These are phyloP conservation scores for Coemansia furcata DNA, from an alignment of 192 early-diverging fungal species.

Conservation along the genomic window DNA sequence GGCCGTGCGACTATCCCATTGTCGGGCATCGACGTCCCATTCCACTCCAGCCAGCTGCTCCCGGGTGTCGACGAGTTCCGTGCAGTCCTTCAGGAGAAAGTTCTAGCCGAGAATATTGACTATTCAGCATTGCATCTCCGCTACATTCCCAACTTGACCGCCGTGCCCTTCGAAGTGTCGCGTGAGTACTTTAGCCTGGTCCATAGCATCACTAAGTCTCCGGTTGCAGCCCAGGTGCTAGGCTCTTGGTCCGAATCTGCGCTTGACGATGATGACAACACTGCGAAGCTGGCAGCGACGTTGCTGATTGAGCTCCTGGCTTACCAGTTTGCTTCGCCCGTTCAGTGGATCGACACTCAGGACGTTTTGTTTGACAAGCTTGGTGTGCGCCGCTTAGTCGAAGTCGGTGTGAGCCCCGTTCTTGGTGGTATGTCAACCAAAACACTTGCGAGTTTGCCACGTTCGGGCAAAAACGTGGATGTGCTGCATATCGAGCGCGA, in stretches of 20 bases:
- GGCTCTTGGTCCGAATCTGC: slow-evolving; percentile 56
- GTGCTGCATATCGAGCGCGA: slow-evolving; percentile 16
- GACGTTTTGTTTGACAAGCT: slow-evolving; percentile 72
- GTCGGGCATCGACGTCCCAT: slow-evolving; percentile 90
- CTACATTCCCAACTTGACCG: slow-evolving; percentile 96
- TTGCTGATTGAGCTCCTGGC: slow-evolving; percentile 86
- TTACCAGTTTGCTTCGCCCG: slow-evolving; percentile 90
- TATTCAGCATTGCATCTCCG: slow-evolving; percentile 63
- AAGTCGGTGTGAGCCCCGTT: slow-evolving; percentile 83
- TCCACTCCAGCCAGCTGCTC: slow-evolving; percentile 80
- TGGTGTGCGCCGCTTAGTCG: slow-evolving; percentile 77
- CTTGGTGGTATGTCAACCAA: slow-evolving; percentile 85
- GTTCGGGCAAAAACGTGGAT: neutral
- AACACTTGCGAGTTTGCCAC: neutral
- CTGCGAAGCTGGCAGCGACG: slow-evolving; percentile 68
- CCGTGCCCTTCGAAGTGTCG: slow-evolving; percentile 77
- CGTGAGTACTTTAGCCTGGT: slow-evolving; percentile 75
- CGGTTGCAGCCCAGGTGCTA: slow-evolving; percentile 65
- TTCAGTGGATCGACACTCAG: slow-evolving; percentile 95
- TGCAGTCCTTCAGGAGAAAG: slow-evolving; percentile 72
- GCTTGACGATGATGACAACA: slow-evolving; percentile 56
- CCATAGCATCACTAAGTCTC: slow-evolving; percentile 65
- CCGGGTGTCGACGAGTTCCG: slow-evolving; percentile 84
- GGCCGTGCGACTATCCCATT: slow-evolving; percentile 86
- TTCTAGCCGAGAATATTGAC: slow-evolving; percentile 68